These are phyloP conservation scores for Myxozyma neotropica DNA, from an alignment of 805 yeast species.

Conservation along the genomic window DNA sequence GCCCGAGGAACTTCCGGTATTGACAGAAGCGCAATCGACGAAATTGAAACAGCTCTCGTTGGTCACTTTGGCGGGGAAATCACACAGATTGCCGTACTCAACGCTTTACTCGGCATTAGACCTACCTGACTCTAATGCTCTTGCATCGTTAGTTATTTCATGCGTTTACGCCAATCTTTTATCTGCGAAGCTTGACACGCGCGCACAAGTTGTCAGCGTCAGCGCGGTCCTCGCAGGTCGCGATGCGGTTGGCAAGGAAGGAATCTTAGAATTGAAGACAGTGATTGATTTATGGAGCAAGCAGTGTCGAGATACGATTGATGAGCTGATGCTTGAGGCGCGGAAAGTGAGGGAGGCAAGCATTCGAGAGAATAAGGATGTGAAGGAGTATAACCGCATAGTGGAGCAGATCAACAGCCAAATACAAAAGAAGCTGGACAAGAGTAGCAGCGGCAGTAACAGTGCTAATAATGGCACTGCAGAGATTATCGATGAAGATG, in stretches of 20 bases:
- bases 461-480: neutral
- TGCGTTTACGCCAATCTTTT: slow-evolving; percentile 26
- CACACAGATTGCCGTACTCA: slow-evolving; percentile 20
- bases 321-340: slow-evolving; percentile 15
- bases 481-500: slow-evolving; percentile 14
- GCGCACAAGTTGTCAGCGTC: slow-evolving; percentile 18
- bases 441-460: neutral
- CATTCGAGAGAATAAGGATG: slow-evolving; percentile 13
- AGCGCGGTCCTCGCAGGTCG: slow-evolving; percentile 26
- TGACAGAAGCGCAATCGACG: slow-evolving; percentile 18
- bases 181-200: slow-evolving; percentile 28
- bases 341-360: slow-evolving; percentile 16
- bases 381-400: slow-evolving; percentile 23
- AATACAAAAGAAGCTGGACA: slow-evolving; percentile 8
- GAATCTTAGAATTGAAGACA: slow-evolving; percentile 1
- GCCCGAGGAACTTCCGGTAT: neutral
- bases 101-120: slow-evolving; percentile 14
- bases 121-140: slow-evolving; percentile 7
- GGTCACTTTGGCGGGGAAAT: slow-evolving; percentile 19
- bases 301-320: slow-evolving; percentile 19
- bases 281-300: slow-evolving; percentile 25
- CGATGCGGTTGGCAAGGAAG: slow-evolving; percentile 19
- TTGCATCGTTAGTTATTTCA: slow-evolving; percentile 19
- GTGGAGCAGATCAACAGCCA: slow-evolving; percentile 22
- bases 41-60: slow-evolving; percentile 31